Evolutionary conservation across 352 stramenopile genomes (phyloP), one percentile per base, ranked within the genome.

Genomic region (Blastocystis sp.): DNA sequence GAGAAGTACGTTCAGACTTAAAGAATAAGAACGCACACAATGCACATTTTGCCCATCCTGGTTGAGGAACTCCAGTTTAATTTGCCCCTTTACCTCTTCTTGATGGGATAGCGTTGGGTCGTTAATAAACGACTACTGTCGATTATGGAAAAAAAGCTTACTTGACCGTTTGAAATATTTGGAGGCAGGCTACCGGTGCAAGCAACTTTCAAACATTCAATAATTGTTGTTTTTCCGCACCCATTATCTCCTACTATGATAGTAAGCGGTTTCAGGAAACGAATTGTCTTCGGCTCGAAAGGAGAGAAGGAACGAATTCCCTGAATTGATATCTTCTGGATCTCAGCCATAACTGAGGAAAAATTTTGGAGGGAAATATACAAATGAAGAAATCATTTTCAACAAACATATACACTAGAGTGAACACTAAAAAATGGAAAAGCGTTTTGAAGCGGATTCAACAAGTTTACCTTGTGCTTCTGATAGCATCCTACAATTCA

Each of bases 211-310:
- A 99, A 94, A 91, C 96, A 98, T 93, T 99, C 98, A 91, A 99
- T 99, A 76, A 99, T 98, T 18, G 98, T 99, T 26, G 98, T 99
- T 94, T 99, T 99, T n/a, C 96, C 96, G 90, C 94, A 98, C 73
- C 96, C 96, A 91, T 98, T 98, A 90, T 96, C 93, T 30, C 96
- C 96, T 11, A 98, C 92, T 82, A 99, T 98, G 75, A 99, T 98
- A 3, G 98, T 99, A 39, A 99, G 93, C 37, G 98, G 98, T 91
- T 98, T 97, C 91, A 97, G 98, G 91, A 99, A 99, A 34, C 91
- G 76, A 9, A 94, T 91, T 90, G 95, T 93, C 85, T 96, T 92
- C 87, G 97, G 95, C 90, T 96, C 95, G 73, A 98, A 96, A 30
- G 96, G 96, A 79, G 93, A 97, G 92, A 99, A 99, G 91, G 95